Evolutionary conservation across 192 early-diverging fungal genomes (phyloP).

Genomic region (Jimgerdemannia flammicorona): DNA sequence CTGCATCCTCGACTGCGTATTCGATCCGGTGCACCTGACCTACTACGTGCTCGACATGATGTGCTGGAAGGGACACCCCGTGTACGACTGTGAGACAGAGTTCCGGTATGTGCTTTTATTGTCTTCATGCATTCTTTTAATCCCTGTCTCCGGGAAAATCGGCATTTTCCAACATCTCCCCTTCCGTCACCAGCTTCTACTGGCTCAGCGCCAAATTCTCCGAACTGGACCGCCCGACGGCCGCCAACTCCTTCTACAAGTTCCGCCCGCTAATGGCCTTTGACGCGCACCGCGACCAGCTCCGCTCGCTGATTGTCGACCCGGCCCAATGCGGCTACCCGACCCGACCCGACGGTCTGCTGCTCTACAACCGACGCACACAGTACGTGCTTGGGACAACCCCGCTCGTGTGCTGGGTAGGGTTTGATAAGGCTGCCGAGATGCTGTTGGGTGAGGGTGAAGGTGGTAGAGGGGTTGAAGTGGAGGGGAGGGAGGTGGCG

Average conservation of each 20-base stretch:
- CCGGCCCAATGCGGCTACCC: slow-evolving; percentile 4
- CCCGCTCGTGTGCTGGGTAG: slow-evolving; percentile 52
- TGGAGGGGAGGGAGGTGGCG: slow-evolving; percentile 25
- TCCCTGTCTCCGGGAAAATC: not conserved
- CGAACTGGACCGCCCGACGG: slow-evolving; percentile 39
- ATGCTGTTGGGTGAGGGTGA: not conserved
- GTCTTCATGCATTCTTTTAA: not conserved
- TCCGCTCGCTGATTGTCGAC: not conserved
- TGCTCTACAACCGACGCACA: slow-evolving; percentile 50
- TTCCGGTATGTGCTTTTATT: slow-evolving; percentile 29
- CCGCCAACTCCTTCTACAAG: slow-evolving; percentile 19
- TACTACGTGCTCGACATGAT: slow-evolving; percentile 58
- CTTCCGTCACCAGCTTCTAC: slow-evolving; percentile 36
- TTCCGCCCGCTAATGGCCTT: slow-evolving; percentile 15
- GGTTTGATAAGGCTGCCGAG: slow-evolving; percentile 29
- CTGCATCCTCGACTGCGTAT: slow-evolving; percentile 58
- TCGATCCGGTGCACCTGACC: slow-evolving; percentile 40
- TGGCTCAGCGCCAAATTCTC: slow-evolving; percentile 37
- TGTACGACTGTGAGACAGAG: slow-evolving; percentile 59
- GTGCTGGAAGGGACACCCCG: slow-evolving; percentile 60
- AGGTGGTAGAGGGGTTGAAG: slow-evolving; percentile 6
- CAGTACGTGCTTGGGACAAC: slow-evolving; percentile 51
- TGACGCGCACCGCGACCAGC: not conserved
- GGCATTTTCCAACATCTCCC: slow-evolving; percentile 1
- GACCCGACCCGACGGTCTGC: slow-evolving; percentile 38